phyloP scores from a whole-genome alignment of 192 early-diverging fungal genomes.

The Rhizophlyctis rosea region DNA sequence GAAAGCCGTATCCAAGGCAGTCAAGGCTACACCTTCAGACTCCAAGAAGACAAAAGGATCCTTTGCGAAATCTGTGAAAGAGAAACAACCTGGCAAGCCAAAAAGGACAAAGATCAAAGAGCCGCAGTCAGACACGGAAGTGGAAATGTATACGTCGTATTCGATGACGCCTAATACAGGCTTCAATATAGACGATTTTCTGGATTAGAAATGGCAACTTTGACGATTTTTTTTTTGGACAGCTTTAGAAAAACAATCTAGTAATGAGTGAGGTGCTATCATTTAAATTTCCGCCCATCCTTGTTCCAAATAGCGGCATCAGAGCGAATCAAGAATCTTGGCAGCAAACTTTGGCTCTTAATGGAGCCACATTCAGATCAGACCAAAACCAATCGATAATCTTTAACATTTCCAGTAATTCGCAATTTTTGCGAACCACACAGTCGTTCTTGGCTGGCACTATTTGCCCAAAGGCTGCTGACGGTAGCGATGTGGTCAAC shows the following conservation, averaged over 20 bases:
- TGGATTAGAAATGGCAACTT: no score
- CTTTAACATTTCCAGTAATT: not conserved
- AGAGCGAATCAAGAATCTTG: not conserved
- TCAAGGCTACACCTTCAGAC: not conserved
- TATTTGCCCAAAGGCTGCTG: not conserved
- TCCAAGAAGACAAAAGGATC: not conserved
- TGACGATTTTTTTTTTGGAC: not conserved
- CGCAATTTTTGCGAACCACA: not conserved
- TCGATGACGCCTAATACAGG: no score
- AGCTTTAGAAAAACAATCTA: not conserved
- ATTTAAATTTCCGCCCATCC: not conserved
- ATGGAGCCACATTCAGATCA: not conserved
- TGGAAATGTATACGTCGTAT: no score
- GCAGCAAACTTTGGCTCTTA: not conserved
- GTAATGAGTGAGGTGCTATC: no score
- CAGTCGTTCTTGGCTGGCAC: not conserved
- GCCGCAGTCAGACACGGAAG: not conserved
- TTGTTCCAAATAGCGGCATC: not conserved
- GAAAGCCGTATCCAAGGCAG: not conserved
- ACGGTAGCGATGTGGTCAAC: not conserved
- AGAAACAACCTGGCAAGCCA: no score
- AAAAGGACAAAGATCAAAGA: no score
- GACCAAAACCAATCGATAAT: not conserved
- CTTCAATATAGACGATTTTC: not conserved
- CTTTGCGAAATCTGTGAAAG: not conserved